These are phyloP conservation scores for Alternaria arborescens DNA, from an alignment of 2,329 filamentous ascomycete species.

Conservation along the genomic window DNA sequence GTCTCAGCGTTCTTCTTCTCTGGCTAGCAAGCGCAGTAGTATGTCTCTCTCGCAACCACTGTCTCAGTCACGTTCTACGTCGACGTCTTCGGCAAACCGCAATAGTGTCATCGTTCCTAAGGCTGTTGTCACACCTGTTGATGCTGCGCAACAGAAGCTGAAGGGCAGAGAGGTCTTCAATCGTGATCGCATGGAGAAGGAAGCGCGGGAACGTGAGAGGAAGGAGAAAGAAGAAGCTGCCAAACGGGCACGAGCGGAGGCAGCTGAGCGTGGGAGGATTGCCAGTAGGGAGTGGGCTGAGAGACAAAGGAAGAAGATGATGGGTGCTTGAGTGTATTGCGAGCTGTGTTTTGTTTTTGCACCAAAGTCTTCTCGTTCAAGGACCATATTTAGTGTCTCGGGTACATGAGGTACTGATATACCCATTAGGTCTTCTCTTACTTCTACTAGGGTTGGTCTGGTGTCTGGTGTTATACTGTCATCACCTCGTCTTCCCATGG, in stretches of 20 bases:
- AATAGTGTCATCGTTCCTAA: conserved; percentile 34
- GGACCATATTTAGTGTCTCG: neutral
- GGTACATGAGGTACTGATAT: neutral
- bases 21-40: conserved; percentile 35
- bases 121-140: conserved; percentile 40
- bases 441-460: neutral
- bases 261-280: conserved; percentile 56
- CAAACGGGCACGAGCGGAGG: conserved; percentile 56
- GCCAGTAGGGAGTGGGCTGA: conserved; percentile 60
- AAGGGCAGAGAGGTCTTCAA: conserved; percentile 59
- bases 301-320: conserved; percentile 54
- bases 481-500: conserved; percentile 9
- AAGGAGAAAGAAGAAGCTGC: conserved; percentile 59
- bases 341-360: neutral
- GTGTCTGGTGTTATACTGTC: neutral
- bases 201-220: conserved; percentile 51
- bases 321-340: conserved; percentile 19
- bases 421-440: neutral
- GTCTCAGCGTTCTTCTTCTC: conserved; percentile 25
- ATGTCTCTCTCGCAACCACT: conserved; percentile 27
- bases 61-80: conserved; percentile 30
- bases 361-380: neutral
- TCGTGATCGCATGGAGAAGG: conserved; percentile 54
- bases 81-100: conserved; percentile 35
- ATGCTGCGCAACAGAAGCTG: conserved; percentile 40